Base-by-base conservation (phyloP, 2,329 filamentous ascomycete genomes). In the Emydomyces testavorans region DNA sequence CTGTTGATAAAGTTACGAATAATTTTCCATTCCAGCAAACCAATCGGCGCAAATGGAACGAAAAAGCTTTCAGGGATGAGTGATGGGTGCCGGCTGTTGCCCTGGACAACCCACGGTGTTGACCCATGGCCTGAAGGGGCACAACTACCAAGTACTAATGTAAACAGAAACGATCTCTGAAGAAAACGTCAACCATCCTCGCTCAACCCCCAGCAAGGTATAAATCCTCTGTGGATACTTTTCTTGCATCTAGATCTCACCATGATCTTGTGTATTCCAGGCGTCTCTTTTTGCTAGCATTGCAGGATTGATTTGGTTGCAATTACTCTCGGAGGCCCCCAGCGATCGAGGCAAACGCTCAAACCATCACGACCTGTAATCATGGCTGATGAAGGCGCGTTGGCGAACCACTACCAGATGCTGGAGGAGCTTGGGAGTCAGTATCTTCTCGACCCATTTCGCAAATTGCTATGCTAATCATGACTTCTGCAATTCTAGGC, bases 401-500 rank as follows among this genome's bases (percentile, higher is more conserved):
- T 93, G 73, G 85, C 89, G 59, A 81, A 82, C 61, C 83, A 85
- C 63, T 98, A 94, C 68, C 85, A 94, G 70, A 85, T 96, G 65
- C 77, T 96, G 60, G 90, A 96, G 74, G 92, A 96, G 73, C 76
- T 96, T 60, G 90, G 90, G 61, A 89, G 89, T 93, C 72, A 72
- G 85, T 79, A 35, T 52, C 36, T 24, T 46, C 36, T 35, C 38
- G 44, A 48, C 8, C 11, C 48, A 20, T 28, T 50, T 16, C 32
- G 36, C 21, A 38, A 37, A 38, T 21, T 43, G 46, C n/a, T 18
- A 36, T 21, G 11, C 28, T 29, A 16, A 31, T 32, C 7, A 11
- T 46, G 4, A 32, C 34, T 15, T 36, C 16, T 50, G 13, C 52
- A 53, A 54, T 57, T 28, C 31, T 36, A 93, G 87, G 86, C 67